Percentiles rank a stretch among this genome's conserved stretches.
Evolutionary conservation across 139 green algal species (phyloP).

Genomic region (Ostreobium quekettii): DNA sequence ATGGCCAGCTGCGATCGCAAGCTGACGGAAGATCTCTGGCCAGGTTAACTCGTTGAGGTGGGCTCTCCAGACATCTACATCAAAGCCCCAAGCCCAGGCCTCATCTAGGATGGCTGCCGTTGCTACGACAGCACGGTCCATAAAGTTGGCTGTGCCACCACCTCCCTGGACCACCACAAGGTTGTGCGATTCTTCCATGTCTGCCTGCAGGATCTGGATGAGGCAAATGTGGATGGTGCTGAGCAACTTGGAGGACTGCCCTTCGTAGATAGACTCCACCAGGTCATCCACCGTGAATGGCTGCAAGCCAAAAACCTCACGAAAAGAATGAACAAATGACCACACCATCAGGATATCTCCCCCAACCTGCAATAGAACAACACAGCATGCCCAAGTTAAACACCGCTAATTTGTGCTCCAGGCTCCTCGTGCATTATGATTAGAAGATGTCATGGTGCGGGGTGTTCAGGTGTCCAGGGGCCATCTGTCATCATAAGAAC

Average conservation of each 20-base stretch:
- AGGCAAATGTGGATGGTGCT: conserved; percentile 20
- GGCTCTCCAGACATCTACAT: conserved; percentile 78
- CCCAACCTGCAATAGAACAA: conserved; percentile 27
- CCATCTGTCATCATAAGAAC: too few relatives aligned
- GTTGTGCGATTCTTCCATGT: conserved; percentile 67
- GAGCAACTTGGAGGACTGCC: conserved; percentile 13
- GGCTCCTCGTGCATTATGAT: too few relatives aligned
- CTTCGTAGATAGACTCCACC: conserved; percentile 27
- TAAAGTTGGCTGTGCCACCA: conserved; percentile 33
- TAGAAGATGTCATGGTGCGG: too few relatives aligned
- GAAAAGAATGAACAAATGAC: conserved; percentile 64
- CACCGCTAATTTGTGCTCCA: too few relatives aligned
- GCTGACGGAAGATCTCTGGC: conserved; percentile 74
- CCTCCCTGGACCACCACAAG: conserved; percentile 13
- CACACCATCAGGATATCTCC: conserved; percentile 55
- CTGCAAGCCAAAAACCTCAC: conserved; percentile 53
- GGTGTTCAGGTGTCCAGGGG: too few relatives aligned
- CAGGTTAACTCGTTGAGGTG: conserved; percentile 82
- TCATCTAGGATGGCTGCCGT: conserved; percentile 63
- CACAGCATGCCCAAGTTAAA: too few relatives aligned
- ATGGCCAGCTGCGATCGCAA: conserved; percentile 38
- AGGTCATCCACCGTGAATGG: conserved; percentile 47
- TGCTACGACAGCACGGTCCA: conserved; percentile 41
- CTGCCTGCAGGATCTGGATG: conserved; percentile 40
- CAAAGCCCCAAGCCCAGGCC: conserved; percentile 85